Evolutionary conservation across 345 rosid genomes (phyloP).

Genomic region (Salix dunnii): DNA sequence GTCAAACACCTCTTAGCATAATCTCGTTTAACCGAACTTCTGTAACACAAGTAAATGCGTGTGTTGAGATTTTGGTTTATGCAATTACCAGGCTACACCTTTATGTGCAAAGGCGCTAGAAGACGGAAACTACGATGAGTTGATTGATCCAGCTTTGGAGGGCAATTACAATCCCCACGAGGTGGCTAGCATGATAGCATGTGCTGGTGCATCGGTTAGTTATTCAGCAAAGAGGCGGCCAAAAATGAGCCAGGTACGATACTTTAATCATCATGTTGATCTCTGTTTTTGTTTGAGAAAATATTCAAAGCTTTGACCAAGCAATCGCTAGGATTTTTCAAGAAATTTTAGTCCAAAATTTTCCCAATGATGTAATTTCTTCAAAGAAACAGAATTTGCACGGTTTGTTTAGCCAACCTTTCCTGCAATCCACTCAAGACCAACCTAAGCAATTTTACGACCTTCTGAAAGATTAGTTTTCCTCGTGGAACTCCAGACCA

Average conservation of each 20-base stretch:
- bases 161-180: slow-evolving; percentile 47
- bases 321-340: not conserved
- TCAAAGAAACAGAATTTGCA: not conserved
- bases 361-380: not conserved
- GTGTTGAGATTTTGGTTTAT: slow-evolving; percentile 6
- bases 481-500: not conserved
- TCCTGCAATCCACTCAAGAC: not conserved
- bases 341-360: not conserved
- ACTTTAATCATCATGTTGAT: not conserved
- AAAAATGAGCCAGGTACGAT: slow-evolving; percentile 74
- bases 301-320: not conserved
- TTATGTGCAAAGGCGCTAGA: slow-evolving; percentile 45
- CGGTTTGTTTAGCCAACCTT: not conserved
- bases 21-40: not conserved
- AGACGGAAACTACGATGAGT: slow-evolving; percentile 43
- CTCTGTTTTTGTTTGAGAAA: not conserved
- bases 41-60: not conserved
- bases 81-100: slow-evolving; percentile 64
- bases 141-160: slow-evolving; percentile 70
- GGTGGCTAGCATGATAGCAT: slow-evolving; percentile 70
- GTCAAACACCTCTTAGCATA: too few relatives aligned
- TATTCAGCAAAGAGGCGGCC: slow-evolving; percentile 75
- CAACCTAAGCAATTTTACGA: not conserved
- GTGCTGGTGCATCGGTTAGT: slow-evolving; percentile 68
- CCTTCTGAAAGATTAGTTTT: not conserved